Conservation (phyloP, 2,329 filamentous ascomycete genomes). For the Colletotrichum tropicale region DNA sequence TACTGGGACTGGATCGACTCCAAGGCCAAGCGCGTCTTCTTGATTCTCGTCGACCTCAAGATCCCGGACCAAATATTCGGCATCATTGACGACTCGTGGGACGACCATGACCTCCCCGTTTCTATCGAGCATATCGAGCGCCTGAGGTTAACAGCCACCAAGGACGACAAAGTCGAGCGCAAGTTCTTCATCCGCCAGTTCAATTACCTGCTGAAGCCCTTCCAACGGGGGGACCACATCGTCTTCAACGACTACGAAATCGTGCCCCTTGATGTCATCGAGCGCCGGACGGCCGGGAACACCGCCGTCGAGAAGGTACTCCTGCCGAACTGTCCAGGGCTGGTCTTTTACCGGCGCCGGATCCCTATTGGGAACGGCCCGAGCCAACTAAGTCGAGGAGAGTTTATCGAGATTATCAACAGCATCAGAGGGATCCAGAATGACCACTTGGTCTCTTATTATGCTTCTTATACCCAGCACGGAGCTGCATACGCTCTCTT, state of each 20-base stretch:
- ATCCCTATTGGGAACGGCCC: slow-evolving; percentile 54
- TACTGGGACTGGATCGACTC: slow-evolving; percentile 80
- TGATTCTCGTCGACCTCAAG: slow-evolving; percentile 73
- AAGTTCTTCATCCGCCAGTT: slow-evolving; percentile 76
- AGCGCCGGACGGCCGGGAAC: slow-evolving; percentile 53
- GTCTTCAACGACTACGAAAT: slow-evolving; percentile 71
- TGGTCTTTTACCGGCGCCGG: slow-evolving; percentile 61
- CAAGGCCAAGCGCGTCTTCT: slow-evolving; percentile 72
- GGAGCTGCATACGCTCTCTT: slow-evolving; percentile 69
- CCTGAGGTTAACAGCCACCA: slow-evolving; percentile 62
- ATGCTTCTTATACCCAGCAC: slow-evolving; percentile 72
- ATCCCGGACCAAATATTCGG: slow-evolving; percentile 77
- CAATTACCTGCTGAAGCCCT: slow-evolving; percentile 68
- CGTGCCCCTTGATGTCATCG: slow-evolving; percentile 71
- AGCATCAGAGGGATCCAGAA: slow-evolving; percentile 64
- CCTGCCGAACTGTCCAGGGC: slow-evolving; percentile 64
- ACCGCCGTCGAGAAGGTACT: slow-evolving; percentile 61
- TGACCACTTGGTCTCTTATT: slow-evolving; percentile 73
- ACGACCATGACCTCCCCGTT: slow-evolving; percentile 76
- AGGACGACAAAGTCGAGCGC: slow-evolving; percentile 67
- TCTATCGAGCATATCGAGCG: slow-evolving; percentile 68
- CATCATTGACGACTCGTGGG: slow-evolving; percentile 77
- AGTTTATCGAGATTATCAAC: slow-evolving; percentile 67
- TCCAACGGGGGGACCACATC: slow-evolving; percentile 65
- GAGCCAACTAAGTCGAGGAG: slow-evolving; percentile 51